Conservation (phyloP, 148 eudicot genomes). For the Vaccinium vitisidaea region DNA sequence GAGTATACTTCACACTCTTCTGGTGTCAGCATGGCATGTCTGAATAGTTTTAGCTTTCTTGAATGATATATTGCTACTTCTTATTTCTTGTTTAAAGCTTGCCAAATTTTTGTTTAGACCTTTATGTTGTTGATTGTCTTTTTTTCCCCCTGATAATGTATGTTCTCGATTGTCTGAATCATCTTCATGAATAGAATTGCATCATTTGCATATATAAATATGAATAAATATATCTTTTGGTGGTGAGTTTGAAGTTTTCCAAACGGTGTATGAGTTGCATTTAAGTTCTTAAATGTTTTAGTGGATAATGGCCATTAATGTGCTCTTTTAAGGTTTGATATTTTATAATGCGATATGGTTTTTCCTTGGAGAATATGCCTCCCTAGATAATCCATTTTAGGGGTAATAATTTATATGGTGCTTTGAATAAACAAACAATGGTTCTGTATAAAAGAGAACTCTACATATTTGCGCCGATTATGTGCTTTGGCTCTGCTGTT, state of each 20-base stretch:
- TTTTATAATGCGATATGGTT: background rate
- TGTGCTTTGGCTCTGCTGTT: background rate
- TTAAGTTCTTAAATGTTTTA: background rate
- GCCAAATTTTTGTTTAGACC: background rate
- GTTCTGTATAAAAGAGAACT: background rate
- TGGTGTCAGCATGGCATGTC: slow-evolving; percentile 37
- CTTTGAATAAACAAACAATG: background rate
- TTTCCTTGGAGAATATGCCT: background rate
- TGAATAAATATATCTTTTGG: background rate
- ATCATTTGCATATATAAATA: background rate
- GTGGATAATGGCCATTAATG: too few species aligned
- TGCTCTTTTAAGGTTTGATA: too few species aligned
- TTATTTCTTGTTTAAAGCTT: background rate
- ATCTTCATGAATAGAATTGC: background rate
- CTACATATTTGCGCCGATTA: background rate
- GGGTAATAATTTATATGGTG: background rate
- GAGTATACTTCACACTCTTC: background rate
- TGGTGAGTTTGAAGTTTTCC: background rate
- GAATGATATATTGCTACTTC: background rate
- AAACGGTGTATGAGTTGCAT: background rate
- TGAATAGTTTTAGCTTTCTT: background rate
- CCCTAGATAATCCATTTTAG: background rate
- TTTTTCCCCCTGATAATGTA: too few species aligned
- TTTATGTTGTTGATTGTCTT: background rate
- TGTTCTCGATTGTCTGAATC: background rate